Base-by-base conservation (phyloP, 306 rosid genomes). In the Potentilla sterilis region DNA sequence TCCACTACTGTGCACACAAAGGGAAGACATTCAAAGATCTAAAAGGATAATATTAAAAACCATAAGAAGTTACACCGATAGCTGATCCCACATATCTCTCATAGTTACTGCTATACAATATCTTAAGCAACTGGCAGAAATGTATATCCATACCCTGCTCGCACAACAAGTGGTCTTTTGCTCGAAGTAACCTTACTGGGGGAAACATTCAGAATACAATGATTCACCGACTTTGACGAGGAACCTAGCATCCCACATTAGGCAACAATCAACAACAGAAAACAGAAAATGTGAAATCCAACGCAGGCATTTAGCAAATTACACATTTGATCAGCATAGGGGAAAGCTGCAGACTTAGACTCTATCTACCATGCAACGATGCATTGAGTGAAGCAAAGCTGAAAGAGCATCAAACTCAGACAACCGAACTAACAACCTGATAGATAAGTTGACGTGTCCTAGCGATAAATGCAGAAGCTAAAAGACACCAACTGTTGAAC, bases 211-310 rank as follows among this genome's bases (percentile, higher is more conserved):
- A 87, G 59, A 78, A 77, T 77, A 83, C 85, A 85, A 51, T 63
- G 73, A 49, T 83, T 86, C 75, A 43, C 48, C 0, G 86, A 87
- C 81, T 80, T 87, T 59, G 74, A 81, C 13, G 81, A 59, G 51
- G 91, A 80, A 85, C 93, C 93, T 89, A 83, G 41, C 68, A 85
- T 76, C 54, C 67, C 71, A 71, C 40, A 54, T 62, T 52, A 22
- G 24, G 73, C 75, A 81, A 54, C 40, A 38, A 43, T 83, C 28
- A 80, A 72, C 40, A 40, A 22, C 28, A 37, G 41, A 24, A 6
- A 14, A 21, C 1, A 1, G 9, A 9, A 46, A 74, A 35, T 34
- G 71, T 22, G 72, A 65, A 48, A 37, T 34, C 47, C 32, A 73
- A 40, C 24, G 34, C 6, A 44, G 42, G 37, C 2, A 41, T 32